Evolutionary conservation across 768 basidiomycete genomes (phyloP).

Genomic region (Boletales sp.): DNA sequence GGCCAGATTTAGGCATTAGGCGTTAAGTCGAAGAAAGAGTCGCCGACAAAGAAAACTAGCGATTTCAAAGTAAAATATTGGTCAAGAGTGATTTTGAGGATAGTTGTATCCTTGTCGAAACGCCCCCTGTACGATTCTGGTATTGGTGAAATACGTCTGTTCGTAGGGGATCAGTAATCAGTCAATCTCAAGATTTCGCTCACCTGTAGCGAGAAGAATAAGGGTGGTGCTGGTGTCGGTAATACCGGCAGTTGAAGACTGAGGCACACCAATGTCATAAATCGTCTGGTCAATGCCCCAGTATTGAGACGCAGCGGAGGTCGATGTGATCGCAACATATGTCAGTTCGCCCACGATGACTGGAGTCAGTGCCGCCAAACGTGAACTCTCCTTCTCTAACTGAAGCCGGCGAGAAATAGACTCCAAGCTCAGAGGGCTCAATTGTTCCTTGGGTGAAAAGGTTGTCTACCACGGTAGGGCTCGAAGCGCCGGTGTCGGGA

Average conservation of each 20-base stretch:
- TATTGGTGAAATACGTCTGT: slow-evolving; percentile 19
- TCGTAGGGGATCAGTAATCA: not conserved
- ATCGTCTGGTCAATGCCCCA: slow-evolving; percentile 29
- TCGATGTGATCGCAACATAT: slow-evolving; percentile 21
- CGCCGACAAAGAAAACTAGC: slow-evolving; percentile 15
- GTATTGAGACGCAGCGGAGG: slow-evolving; percentile 16
- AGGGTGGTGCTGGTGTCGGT: slow-evolving; percentile 30
- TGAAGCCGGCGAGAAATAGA: slow-evolving; percentile 9
- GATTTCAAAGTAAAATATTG: slow-evolving; percentile 20
- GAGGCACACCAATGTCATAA: slow-evolving; percentile 16
- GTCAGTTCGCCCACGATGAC: slow-evolving; percentile 12
- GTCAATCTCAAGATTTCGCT: not conserved
- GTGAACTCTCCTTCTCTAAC: slow-evolving; percentile 16
- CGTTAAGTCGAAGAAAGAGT: not conserved
- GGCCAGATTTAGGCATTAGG: slow-evolving; percentile 14
- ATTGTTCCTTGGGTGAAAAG: slow-evolving; percentile 29
- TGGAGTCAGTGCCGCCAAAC: slow-evolving; percentile 21
- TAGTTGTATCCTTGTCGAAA: slow-evolving; percentile 20
- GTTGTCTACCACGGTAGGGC: slow-evolving; percentile 35
- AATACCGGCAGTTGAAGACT: slow-evolving; percentile 21
- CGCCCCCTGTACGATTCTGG: not conserved
- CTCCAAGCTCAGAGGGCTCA: slow-evolving; percentile 20
- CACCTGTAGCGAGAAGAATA: slow-evolving; percentile 15
- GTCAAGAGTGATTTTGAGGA: slow-evolving; percentile 18
- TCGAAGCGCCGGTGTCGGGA: not conserved